A percentile compares a stretch with the other conserved stretches of the same genome.
Conservation (phyloP, 2,329 filamentous ascomycete genomes). For the Fusarium chuoi region DNA sequence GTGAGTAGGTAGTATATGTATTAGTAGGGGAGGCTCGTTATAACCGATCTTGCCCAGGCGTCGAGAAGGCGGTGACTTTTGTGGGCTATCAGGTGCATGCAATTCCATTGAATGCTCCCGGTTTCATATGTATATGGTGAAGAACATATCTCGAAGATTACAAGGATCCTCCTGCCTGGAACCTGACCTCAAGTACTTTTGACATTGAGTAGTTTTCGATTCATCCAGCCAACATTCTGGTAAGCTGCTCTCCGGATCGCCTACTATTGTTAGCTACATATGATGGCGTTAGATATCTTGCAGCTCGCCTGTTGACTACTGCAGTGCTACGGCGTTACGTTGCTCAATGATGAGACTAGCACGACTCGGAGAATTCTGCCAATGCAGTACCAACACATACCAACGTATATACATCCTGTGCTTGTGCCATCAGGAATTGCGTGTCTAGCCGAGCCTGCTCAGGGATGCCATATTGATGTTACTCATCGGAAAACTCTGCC, state of each 20-base stretch:
- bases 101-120: neutral
- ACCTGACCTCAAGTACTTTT: neutral
- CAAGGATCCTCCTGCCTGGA: neutral
- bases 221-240: neutral
- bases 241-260: neutral
- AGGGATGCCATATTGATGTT: neutral
- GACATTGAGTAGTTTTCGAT: neutral
- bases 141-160: neutral
- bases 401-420: slow-evolving; percentile 15
- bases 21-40: neutral
- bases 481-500: neutral
- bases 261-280: neutral
- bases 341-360: slow-evolving; percentile 26
- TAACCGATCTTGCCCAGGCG: slow-evolving; percentile 9
- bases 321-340: slow-evolving; percentile 26
- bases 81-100: neutral
- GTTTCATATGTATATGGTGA: neutral
- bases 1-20: slow-evolving; percentile 3
- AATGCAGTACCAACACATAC: slow-evolving; percentile 17
- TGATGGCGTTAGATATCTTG: neutral
- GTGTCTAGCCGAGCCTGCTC: slow-evolving; percentile 21
- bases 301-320: slow-evolving; percentile 7
- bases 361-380: slow-evolving; percentile 44
- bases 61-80: neutral
- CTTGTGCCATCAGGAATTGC: slow-evolving; percentile 32